Evolutionary conservation across 2,329 filamentous ascomycete genomes (phyloP).

Genomic region (Pseudogymnoascus sp.): DNA sequence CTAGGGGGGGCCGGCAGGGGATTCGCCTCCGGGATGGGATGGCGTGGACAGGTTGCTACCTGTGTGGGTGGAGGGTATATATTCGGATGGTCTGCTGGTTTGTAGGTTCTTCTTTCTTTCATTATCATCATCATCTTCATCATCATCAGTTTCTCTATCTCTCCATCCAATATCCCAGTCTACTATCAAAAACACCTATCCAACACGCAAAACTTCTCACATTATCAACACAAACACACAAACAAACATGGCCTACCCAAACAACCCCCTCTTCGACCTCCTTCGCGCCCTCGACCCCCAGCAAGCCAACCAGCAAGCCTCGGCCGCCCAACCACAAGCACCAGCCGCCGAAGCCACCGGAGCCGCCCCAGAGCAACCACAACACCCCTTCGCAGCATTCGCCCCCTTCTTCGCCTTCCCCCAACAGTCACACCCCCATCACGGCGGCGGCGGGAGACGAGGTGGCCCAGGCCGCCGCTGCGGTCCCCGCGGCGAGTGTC

Average conservation of each 20-base stretch:
- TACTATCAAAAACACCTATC: not conserved
- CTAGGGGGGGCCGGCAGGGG: not conserved
- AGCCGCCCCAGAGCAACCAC: not conserved
- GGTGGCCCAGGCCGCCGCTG: not conserved
- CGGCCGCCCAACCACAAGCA: not conserved
- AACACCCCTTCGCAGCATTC: not conserved
- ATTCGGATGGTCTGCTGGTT: not conserved
- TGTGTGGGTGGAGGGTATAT: not conserved
- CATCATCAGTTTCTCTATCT: not conserved
- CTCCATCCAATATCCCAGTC: not conserved
- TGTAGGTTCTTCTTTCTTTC: constrained; percentile 2
- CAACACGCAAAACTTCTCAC: not conserved
- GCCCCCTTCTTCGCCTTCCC: not conserved
- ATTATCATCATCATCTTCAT: not conserved
- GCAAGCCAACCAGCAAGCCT: not conserved
- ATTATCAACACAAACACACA: not conserved
- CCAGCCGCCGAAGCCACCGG: not conserved
- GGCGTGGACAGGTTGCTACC: not conserved
- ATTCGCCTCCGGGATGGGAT: constrained; percentile 1
- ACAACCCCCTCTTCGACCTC: not conserved
- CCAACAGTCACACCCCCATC: not conserved
- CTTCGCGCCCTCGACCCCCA: not conserved
- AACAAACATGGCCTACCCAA: not conserved
- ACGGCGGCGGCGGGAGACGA: not conserved
- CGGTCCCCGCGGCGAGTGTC: not conserved